These are phyloP conservation scores for Zygotorulaspora sp. DNA, from an alignment of 805 yeast genomes.

Conservation along the genomic window DNA sequence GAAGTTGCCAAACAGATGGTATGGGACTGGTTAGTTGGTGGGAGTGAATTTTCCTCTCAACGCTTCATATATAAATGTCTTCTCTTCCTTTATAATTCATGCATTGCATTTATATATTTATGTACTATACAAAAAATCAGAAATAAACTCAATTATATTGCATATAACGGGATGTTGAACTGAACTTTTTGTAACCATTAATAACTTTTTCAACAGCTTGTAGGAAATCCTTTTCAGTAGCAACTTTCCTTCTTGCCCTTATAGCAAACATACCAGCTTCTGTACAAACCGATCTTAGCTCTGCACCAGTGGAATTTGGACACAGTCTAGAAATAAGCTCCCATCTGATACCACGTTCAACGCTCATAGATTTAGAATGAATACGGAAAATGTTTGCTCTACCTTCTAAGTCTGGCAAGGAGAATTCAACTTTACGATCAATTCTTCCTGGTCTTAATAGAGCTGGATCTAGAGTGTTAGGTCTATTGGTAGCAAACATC, in stretches of 20 bases:
- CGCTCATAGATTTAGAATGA: slow-evolving; percentile 96
- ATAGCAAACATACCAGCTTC: slow-evolving; percentile 99
- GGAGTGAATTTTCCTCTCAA: slow-evolving; percentile 47
- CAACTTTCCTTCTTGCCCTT: slow-evolving; percentile 96
- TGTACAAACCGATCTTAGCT: slow-evolving; percentile 94
- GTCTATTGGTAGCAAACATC: slow-evolving; percentile 98
- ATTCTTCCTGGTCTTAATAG: slow-evolving; percentile 97
- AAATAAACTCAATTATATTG: slow-evolving; percentile 67
- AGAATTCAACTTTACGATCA: slow-evolving; percentile 96
- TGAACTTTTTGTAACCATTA: slow-evolving; percentile 96
- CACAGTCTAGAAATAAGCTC: slow-evolving; percentile 94
- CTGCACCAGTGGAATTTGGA: slow-evolving; percentile 99
- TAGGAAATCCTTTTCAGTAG: slow-evolving; percentile 95
- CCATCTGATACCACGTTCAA: slow-evolving; percentile 97
- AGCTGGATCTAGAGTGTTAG: slow-evolving; percentile 97
- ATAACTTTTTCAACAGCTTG: slow-evolving; percentile 98
- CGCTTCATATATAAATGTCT: no score
- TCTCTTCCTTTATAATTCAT: not conserved
- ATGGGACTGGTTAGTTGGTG: slow-evolving; percentile 98
- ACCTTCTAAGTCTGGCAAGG: slow-evolving; percentile 94
- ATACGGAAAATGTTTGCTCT: slow-evolving; percentile 96
- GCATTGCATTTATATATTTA: slow-evolving; percentile 14
- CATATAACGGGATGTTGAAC: slow-evolving; percentile 97
- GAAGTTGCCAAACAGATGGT: slow-evolving; percentile 92
- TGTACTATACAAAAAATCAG: slow-evolving; percentile 14